A percentile compares a stretch with the other conserved stretches of the same genome.
phyloP scores from a whole-genome alignment of 768 basidiomycete species.

The Suillus variegatus region DNA sequence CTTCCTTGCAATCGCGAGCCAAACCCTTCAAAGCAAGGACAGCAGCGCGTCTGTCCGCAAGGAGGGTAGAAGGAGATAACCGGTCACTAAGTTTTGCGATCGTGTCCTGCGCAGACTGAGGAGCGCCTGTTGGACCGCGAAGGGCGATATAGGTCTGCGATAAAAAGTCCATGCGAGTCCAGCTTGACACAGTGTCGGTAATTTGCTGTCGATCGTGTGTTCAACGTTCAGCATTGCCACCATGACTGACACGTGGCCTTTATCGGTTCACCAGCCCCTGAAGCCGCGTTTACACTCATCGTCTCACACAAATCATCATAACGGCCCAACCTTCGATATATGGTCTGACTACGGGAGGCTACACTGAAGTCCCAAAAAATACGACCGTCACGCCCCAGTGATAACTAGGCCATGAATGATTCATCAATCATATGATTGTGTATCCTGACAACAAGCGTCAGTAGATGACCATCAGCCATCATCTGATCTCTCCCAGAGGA shows the following conservation, averaged over 20 bases:
- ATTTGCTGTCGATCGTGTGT: slow-evolving; percentile 47
- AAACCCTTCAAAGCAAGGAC: slow-evolving; percentile 95
- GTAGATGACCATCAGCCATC: background rate
- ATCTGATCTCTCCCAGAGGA: background rate
- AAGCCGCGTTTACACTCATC: background rate
- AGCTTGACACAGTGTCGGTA: slow-evolving; percentile 34
- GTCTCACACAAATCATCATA: background rate
- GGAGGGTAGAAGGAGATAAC: slow-evolving; percentile 84
- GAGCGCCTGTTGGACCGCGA: slow-evolving; percentile 78
- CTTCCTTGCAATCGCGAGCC: slow-evolving; percentile 85
- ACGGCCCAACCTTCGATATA: background rate
- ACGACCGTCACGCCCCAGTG: background rate
- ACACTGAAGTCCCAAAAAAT: background rate
- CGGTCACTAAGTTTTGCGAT: slow-evolving; percentile 87
- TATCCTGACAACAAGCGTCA: background rate
- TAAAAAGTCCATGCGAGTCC: slow-evolving; percentile 46
- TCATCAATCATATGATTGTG: background rate
- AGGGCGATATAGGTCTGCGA: slow-evolving; percentile 85
- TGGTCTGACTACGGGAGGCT: background rate
- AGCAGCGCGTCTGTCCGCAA: slow-evolving; percentile 90
- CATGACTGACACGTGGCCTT: background rate
- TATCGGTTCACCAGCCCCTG: background rate
- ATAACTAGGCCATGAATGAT: background rate
- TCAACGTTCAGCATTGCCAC: background rate
- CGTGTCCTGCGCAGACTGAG: slow-evolving; percentile 83